phyloP scores from a whole-genome alignment of 2,329 filamentous ascomycete genomes.

The Zymoseptoria crescenta region DNA sequence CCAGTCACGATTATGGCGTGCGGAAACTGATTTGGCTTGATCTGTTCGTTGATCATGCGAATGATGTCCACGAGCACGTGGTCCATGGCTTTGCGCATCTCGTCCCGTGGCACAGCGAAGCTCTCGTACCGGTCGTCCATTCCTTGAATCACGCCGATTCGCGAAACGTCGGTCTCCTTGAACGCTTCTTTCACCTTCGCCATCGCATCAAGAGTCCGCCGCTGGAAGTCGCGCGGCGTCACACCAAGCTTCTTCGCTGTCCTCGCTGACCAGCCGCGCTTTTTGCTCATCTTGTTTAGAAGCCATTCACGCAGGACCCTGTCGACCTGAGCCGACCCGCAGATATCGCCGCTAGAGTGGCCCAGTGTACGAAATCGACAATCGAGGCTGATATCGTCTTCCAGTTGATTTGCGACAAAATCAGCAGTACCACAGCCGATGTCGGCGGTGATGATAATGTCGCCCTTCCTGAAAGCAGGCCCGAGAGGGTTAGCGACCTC shows the following conservation, averaged over 20 bases:
- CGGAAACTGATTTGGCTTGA: background rate
- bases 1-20: slow-evolving; percentile 7
- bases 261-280: background rate
- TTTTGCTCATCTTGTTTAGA: background rate
- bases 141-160: background rate
- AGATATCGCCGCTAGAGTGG: slow-evolving; percentile 6
- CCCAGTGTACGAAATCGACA: slow-evolving; percentile 6
- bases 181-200: slow-evolving; percentile 6
- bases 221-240: slow-evolving; percentile 3
- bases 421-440: slow-evolving; percentile 9
- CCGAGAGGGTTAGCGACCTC: background rate
- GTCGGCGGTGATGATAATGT: slow-evolving; percentile 5
- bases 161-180: background rate
- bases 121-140: background rate
- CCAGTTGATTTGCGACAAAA: slow-evolving; percentile 1
- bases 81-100: slow-evolving; percentile 6
- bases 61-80: slow-evolving; percentile 1
- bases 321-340: slow-evolving; percentile 8
- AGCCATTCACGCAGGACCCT: slow-evolving; percentile 1
- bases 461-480: background rate
- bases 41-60: slow-evolving; percentile 1
- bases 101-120: background rate
- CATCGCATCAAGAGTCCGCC: slow-evolving; percentile 1
- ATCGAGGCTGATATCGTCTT: slow-evolving; percentile 1
- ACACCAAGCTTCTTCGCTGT: background rate